These are phyloP conservation scores for Suillus cothurnatus DNA, from an alignment of 768 basidiomycete species.

Conservation along the genomic window DNA sequence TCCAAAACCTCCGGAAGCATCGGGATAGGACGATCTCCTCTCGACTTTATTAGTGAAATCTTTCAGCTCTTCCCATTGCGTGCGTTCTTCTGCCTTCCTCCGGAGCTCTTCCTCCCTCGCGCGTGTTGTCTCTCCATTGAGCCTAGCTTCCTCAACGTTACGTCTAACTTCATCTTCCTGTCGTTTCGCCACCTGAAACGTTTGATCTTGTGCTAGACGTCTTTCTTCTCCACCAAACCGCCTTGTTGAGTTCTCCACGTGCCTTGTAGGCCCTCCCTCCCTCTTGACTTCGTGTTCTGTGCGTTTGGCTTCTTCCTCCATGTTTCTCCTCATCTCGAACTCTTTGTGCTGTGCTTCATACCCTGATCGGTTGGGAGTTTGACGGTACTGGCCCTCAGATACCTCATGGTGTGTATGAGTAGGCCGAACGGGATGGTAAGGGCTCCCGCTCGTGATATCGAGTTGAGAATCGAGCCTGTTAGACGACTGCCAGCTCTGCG, in stretches of 20 bases:
- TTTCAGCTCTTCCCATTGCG: conserved; percentile 22
- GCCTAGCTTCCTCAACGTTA: conserved; percentile 25
- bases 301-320: conserved; percentile 23
- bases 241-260: conserved; percentile 23
- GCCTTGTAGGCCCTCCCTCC: conserved; percentile 14
- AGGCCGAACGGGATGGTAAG: conserved; percentile 16
- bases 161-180: conserved; percentile 25
- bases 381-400: conserved; percentile 32
- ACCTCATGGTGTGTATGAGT: conserved; percentile 29
- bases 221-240: conserved; percentile 24
- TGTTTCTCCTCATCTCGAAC: conserved; percentile 26
- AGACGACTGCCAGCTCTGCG: conserved; percentile 32
- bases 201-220: conserved; percentile 13
- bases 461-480: conserved; percentile 22
- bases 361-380: conserved; percentile 24
- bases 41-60: background rate
- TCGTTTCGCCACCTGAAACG: conserved; percentile 26
- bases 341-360: conserved; percentile 18
- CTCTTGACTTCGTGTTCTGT: conserved; percentile 26
- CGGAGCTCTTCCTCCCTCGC: conserved; percentile 27
- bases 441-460: background rate
- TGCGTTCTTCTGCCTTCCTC: conserved; percentile 29
- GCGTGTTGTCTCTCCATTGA: conserved; percentile 23
- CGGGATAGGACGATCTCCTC: background rate
- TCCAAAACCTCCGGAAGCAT: conserved; percentile 1